Percentiles rank a stretch among this genome's conserved stretches.
Evolutionary conservation across 306 rosid genomes (phyloP).

Genomic region (Rosa multiflora): DNA sequence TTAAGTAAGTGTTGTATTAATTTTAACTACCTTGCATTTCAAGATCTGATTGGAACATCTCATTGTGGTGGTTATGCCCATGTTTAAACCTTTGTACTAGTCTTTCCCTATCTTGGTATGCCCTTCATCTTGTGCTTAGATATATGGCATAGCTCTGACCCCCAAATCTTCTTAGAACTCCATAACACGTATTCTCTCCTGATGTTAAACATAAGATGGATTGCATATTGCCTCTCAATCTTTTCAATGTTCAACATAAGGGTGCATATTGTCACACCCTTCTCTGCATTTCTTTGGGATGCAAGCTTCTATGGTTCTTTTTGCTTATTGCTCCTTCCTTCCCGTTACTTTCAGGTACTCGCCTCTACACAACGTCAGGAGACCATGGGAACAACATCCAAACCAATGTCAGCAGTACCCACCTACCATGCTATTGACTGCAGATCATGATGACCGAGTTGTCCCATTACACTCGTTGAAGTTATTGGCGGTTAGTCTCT

Average conservation of each 20-base stretch:
- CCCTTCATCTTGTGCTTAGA: not conserved
- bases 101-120: not conserved
- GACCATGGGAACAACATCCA: conserved; percentile 78
- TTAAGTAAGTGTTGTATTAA: conserved; percentile 54
- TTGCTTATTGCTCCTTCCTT: not conserved
- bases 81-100: not conserved
- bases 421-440: conserved; percentile 86
- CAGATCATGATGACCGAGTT: conserved; percentile 98
- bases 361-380: conserved; percentile 83
- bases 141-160: not conserved
- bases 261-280: not conserved
- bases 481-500: conserved; percentile 73
- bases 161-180: conserved; percentile 5
- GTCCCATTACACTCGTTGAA: conserved; percentile 89
- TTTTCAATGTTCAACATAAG: not conserved
- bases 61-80: not conserved
- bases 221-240: not conserved
- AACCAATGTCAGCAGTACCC: conserved; percentile 67
- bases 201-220: not conserved
- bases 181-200: not conserved
- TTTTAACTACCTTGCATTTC: not conserved
- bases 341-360: conserved; percentile 62
- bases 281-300: not conserved
- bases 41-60: not conserved
- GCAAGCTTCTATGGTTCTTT: not conserved